Base-by-base conservation (phyloP, 441 rosid species). In the Macaranga tanarius region DNA sequence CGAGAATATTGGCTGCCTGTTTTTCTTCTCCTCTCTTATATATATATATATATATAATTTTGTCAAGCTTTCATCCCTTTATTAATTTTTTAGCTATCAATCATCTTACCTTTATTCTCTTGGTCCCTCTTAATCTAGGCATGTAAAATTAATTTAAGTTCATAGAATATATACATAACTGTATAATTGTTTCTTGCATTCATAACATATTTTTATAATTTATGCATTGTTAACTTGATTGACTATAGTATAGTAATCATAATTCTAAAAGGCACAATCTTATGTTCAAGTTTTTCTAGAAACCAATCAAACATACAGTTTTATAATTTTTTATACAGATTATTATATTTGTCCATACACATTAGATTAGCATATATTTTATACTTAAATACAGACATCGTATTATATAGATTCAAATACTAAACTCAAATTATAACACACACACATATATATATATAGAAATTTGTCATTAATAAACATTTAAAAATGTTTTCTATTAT, bases 1-100 rank as follows among this genome's bases (percentile, higher is more conserved):
- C 76, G 76, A 69, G 76, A 77, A 77, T 77, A 77, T 72, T 77
- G 80, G 73, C 44, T 26, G 20, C 13, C 4, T 65, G 67, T 50
- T 65, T 64, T 5, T 45, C 38, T 4, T 45, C 15, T 45, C 25
- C 7, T 65, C 40, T 58, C 19, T 58, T 5, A 7, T 38, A n/a
- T n/a, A n/a, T n/a, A n/a, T n/a, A n/a, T n/a, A n/a, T n/a, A n/a
- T n/a, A n/a, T n/a, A n/a, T n/a, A n/a, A n/a, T n/a, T n/a, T n/a
- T n/a, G n/a, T n/a, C n/a, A n/a, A n/a, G n/a, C n/a, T n/a, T n/a
- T n/a, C n/a, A n/a, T n/a, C n/a, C 6, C 0, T 70, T 26, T 10
- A 19, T 67, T 44, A 16, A 65, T 17, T 23, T 38, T 47, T 8
- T 10, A 48, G n/a, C 2, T 17, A 47, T 25, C 48, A 26, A 20